A percentile compares a stretch with the other conserved stretches of the same genome.
Evolutionary conservation across 345 rosid species (phyloP).

Genomic region (Diplotaxis tenuifolia): DNA sequence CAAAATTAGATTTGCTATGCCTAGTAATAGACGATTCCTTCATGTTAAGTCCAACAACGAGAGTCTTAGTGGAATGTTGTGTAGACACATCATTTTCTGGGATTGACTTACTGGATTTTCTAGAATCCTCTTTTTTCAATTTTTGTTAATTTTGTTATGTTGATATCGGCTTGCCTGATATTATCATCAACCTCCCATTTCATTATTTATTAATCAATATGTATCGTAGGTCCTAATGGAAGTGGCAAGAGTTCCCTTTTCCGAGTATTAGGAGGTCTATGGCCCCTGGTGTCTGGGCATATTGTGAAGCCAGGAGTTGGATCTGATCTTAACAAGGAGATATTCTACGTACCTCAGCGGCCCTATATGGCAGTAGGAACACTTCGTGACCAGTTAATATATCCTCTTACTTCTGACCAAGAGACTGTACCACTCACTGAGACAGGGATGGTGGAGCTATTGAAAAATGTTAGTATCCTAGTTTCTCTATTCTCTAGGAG

Average conservation of each 20-base stretch:
- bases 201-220: conserved; percentile 18
- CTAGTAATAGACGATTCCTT: conserved; percentile 1
- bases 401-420: conserved; percentile 83
- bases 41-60: conserved; percentile 1
- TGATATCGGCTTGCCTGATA: neutral
- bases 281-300: conserved; percentile 94
- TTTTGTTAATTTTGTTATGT: neutral
- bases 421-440: conserved; percentile 70
- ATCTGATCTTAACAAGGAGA: conserved; percentile 97
- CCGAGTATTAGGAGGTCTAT: conserved; percentile 97
- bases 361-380: conserved; percentile 99
- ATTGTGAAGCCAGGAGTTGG: conserved; percentile 98
- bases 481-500: conserved; percentile 7
- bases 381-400: conserved; percentile 92
- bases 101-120: conserved; percentile 1
- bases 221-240: conserved; percentile 89
- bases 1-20: conserved; percentile 17
- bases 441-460: conserved; percentile 78
- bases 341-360: conserved; percentile 95
- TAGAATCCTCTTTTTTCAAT: neutral
- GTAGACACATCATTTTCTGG: conserved; percentile 10
- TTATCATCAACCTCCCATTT: neutral
- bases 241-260: conserved; percentile 99
- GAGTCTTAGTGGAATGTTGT: neutral
- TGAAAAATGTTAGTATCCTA: conserved; percentile 69